Evolutionary conservation across 495 filamentous ascomycete species (phyloP).

Genomic region (Poronia punctata): DNA sequence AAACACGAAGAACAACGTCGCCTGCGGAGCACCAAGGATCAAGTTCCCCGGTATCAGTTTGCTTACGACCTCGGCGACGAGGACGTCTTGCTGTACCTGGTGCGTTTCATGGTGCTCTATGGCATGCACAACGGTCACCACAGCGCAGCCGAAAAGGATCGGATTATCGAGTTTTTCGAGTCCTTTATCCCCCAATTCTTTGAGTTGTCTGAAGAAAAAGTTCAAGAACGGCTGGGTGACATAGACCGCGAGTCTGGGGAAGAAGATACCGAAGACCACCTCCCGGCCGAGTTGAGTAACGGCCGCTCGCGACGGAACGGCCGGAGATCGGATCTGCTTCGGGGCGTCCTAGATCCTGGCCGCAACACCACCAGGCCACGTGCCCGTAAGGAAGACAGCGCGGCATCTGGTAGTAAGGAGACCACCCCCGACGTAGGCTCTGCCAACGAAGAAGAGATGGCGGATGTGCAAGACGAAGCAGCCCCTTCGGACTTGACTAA

Average conservation of each 20-base stretch:
- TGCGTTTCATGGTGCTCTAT: constrained; percentile 70
- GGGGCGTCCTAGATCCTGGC: constrained; percentile 74
- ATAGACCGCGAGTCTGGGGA: constrained; percentile 54
- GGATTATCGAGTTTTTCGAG: constrained; percentile 75
- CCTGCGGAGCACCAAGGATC: constrained; percentile 51
- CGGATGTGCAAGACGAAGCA: constrained; percentile 41
- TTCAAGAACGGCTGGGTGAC: constrained; percentile 69
- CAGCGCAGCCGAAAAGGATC: constrained; percentile 64
- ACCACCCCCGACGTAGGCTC: constrained; percentile 78
- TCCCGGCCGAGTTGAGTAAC: constrained; percentile 45
- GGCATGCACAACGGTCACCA: constrained; percentile 60
- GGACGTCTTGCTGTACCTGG: constrained; percentile 72
- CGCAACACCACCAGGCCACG: constrained; percentile 55
- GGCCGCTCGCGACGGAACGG: constrained; percentile 60
- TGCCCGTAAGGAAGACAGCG: constrained; percentile 66
- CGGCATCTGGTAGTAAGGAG: constrained; percentile 67
- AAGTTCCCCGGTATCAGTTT: constrained; percentile 63
- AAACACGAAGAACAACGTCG: constrained; percentile 81
- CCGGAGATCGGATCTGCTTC: constrained; percentile 74
- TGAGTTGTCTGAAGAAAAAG: constrained; percentile 66
- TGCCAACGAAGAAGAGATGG: constrained; percentile 59
- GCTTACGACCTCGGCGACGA: constrained; percentile 64
- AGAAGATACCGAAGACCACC: constrained; percentile 64
- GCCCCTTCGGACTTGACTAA: constrained; percentile 44
- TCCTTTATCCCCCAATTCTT: constrained; percentile 88